Evolutionary conservation across 805 yeast genomes (phyloP), one percentile per base, ranked within the genome.

Genomic region (Kregervanrija fluxuum): DNA sequence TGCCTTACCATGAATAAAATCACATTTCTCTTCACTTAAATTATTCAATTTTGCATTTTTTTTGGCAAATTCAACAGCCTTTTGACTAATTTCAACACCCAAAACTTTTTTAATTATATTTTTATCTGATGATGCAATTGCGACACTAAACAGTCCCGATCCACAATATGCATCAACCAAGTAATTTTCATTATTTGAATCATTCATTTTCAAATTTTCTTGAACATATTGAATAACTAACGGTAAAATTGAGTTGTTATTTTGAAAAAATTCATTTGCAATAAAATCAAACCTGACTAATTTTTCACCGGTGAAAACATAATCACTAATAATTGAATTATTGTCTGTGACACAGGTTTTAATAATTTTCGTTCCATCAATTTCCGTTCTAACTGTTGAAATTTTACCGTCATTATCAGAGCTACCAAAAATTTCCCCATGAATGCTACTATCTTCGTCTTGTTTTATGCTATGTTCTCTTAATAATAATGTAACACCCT

Each of bases 91-190:
- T 62, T 91, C 99, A 30, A 91, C 98, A 32, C 99, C 99, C 49
- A 88, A 76, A 3, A 88, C 95, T 54, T 75, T 74, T 37, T 83
- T 82, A n/a, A 90, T 95, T 13, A 85, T 82, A 16, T 74, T 65
- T 12, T 42, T 34, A 13, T 41, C 42, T 15, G 36, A 33, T 6
- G 46, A 40, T 30, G 93, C 82, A 54, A 95, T 83, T 8, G 96
- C 80, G 46, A 93, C 82, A 49, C 95, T 85, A 65, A 93, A 93
- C 37, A 93, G 69, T 0, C 99, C 99, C 3, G 95, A 85, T 1
- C 98, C 98, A 71, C 98, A 90, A 67, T 90, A 90, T 0, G 97
- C 95, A 63, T 90, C 98, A 28, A 90, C 95, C 40, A 90, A 67
- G 59, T 80, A 88, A 55, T 78, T 76, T 8, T 43, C 36, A 30